Evolutionary conservation across 805 yeast genomes (phyloP), one percentile per base, ranked within the genome.

Genomic region (Barnettozyma sucrosica): DNA sequence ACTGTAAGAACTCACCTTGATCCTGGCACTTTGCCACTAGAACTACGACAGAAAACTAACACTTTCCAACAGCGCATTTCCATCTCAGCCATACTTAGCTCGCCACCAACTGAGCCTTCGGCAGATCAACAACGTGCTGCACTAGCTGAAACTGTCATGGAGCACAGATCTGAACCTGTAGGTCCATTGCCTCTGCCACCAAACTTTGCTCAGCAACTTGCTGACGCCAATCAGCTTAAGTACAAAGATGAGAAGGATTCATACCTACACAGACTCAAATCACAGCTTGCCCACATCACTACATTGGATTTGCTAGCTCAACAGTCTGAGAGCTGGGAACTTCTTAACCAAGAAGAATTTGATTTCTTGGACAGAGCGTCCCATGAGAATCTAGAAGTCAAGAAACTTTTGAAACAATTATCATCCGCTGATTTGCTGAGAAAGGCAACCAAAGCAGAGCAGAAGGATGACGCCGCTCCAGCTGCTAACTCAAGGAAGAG

Each of bases 281-380:
- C 58, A 2, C 56, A 57, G 42, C 47, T 61, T 8, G 59, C 64
- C 1, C 64, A 61, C 42, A 54, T 58, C 41, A 51, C 64, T 5
- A 61, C 62, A 0, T 44, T 61, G 44, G 65, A 61, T 36, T 36
- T 58, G 5, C 43, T 61, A 4, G 39, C 58, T 13, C 19, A 54
- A 41, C 55, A 56, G 30, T 50, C 61, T 10, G 61, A 56, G 28
- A 55, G 55, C 33, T 59, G 63, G 64, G 61, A 61, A 28, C 54
- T 48, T 14, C 33, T 61, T 16, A 61, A 60, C 44, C 46, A 50
- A 7, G 62, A 58, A 41, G 58, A 61, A 50, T 51, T 56, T 30
- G 58, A 57, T 11, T 57, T 59, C 45, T 41, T 61, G 19, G 55
- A 56, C 41, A 55, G 47, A 43, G 51, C 64, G 3, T 58, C 64